Percentiles rank a stretch among this genome's conserved stretches.
Evolutionary conservation across 78 protist species (phyloP).

Genomic region (slime mould (Dictyostelium discoideum)): DNA sequence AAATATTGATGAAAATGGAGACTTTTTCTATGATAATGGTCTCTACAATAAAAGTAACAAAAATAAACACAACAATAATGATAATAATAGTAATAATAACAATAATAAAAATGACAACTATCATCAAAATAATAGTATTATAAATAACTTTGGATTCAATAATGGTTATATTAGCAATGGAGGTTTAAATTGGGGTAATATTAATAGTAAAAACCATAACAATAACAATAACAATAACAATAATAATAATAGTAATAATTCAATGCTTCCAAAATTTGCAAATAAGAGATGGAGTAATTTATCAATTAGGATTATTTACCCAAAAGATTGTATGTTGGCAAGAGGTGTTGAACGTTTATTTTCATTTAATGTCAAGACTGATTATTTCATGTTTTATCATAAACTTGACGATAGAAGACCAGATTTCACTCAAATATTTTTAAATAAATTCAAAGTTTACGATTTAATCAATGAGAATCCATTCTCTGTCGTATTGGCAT

Average conservation of each 20-base stretch:
- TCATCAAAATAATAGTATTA: background rate
- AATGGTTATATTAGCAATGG: background rate
- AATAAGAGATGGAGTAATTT: background rate
- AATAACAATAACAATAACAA: no score
- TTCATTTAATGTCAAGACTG: background rate
- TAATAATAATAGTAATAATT: no score
- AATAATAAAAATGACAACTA: no score
- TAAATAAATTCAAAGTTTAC: background rate
- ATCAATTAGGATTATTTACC: background rate
- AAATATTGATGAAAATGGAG: background rate
- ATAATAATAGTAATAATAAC: no score
- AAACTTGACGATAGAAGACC: background rate
- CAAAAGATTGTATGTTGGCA: background rate
- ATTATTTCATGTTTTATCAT: background rate
- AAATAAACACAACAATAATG: background rate
- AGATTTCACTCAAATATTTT: background rate
- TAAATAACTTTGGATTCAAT: no score
- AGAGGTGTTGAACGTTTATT: background rate
- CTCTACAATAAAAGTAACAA: background rate
- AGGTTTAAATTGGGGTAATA: background rate
- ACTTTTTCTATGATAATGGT: background rate
- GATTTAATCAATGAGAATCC: background rate
- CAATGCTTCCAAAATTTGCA: background rate
- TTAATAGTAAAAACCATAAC: background rate
- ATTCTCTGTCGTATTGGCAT: background rate